Evolutionary conservation across 2,329 filamentous ascomycete genomes (phyloP), one percentile per base, ranked within the genome.

Genomic region (Diplocarpon rosae): DNA sequence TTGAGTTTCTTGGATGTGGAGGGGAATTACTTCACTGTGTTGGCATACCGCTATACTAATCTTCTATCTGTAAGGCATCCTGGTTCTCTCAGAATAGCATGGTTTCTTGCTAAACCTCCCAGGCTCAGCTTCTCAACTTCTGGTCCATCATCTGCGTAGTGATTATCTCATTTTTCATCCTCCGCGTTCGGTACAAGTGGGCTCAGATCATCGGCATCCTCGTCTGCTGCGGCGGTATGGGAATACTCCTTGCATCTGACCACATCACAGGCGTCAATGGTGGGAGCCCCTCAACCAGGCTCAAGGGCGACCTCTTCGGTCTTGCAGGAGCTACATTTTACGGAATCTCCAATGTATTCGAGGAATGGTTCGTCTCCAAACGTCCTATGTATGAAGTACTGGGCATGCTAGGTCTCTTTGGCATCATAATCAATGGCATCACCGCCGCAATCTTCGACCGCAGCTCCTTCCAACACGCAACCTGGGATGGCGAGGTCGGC

Each of bases 111-210:
- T 48, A 45, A 55, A 14, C 28, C 14, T 80, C 93, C 70, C 95
- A 90, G 43, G 88, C 88, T 13, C 89, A 96, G 71, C 75, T 98
- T 42, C 87, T 98, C 68, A 95, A 95, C 72, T 96, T 96, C 69
- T 96, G 90, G 90, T 85, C 89, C 56, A 96, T 98, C 55, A 85
- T 94, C 40, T 80, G 90, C 51, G 92, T 98, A 16, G 87, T 96
- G 15, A 61, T 84, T 49, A 68, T 95, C 53, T 95, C 87, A 24
- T 89, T 94, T 66, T 54, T 80, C 52, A 71, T 95, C 56, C 76
- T 98, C 46, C 75, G 73, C 54, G 92, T 98, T 36, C 85, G 92
- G 58, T 98, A 98, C 73, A 86, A 88, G 67, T 69, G 76, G 62
- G 78, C 85, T 47, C 92, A 96, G 69, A 78, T 95, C 57, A 55